Evolutionary conservation across 2,329 filamentous ascomycete species (phyloP), one percentile per base, ranked within the genome.

Genomic region (Emericellopsis atlantica): DNA sequence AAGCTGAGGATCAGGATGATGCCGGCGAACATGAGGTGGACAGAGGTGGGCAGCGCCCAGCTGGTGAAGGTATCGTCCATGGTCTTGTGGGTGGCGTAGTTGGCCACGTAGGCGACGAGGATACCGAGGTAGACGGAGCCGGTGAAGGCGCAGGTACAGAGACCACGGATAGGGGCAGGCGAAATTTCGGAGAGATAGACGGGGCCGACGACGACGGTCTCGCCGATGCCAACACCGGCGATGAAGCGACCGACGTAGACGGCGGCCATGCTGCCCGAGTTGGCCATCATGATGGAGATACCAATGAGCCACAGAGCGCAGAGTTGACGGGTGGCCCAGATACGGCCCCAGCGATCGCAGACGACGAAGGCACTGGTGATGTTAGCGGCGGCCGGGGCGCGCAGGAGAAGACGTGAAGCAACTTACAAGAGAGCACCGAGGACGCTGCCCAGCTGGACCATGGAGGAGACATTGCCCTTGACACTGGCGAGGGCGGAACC

Each of bases 121-220:
- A 50, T 46, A 34, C 48, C 49, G 4, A 50, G 42, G 15, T 49
- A 51, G 10, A 51, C 48, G 3, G 50, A 50, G 1, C 52, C 52
- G 15, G 52, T 52, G 43, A 56, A 56, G 34, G 51, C 44, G 15
- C 52, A 76, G 3, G 79, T 82, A 46, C 78, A 83, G 32, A 84
- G 70, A 47, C 81, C 79, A 41, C 79, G 70, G 44, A 81, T 67
- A 6, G 73, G 70, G 3, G 74, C 69, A 0, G 79, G 78, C 0
- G 78, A 67, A 15, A 80, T 78, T 56, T 82, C 79, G 1, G 76
- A 74, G 23, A 82, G 69, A 52, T 81, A 82, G 2, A 75, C 70
- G 0, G 78, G 78, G 0, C 66, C 72, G n/a, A 75, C 70, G 3
- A 75, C 72, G 2, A 69, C 69, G 0, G 71, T 75, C 48, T 74